phyloP scores from a whole-genome alignment of 1,284 basidiomycete genomes.

The Pisolithus thermaeus region DNA sequence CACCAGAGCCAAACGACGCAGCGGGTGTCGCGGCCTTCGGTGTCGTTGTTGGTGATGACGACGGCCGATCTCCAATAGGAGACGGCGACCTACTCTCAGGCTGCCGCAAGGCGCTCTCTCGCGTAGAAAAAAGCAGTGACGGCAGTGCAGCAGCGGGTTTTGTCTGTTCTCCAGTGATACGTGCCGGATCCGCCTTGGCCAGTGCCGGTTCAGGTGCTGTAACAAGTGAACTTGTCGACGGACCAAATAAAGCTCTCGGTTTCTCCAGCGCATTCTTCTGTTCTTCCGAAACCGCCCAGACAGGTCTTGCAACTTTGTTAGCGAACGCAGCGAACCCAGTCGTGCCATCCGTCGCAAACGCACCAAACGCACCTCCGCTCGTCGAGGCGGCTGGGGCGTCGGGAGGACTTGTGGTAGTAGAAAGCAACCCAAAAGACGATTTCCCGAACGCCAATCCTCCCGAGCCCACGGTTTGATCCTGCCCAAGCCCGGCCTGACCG shows the following conservation, averaged over 20 bases:
- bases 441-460: slow-evolving; percentile 6
- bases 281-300: slow-evolving; percentile 11
- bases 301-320: slow-evolving; percentile 18
- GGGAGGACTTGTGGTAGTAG: neutral
- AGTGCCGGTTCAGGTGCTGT: slow-evolving; percentile 5
- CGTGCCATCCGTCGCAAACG: slow-evolving; percentile 21
- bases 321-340: slow-evolving; percentile 18
- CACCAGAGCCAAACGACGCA: slow-evolving; percentile 31
- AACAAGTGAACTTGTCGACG: neutral
- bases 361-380: slow-evolving; percentile 24
- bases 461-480: slow-evolving; percentile 17
- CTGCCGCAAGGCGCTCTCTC: slow-evolving; percentile 1
- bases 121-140: slow-evolving; percentile 2
- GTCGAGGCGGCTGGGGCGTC: slow-evolving; percentile 4
- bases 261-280: neutral
- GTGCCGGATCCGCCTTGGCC: slow-evolving; percentile 2
- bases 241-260: slow-evolving; percentile 5
- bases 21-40: slow-evolving; percentile 15
- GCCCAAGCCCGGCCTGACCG: slow-evolving; percentile 16
- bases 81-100: slow-evolving; percentile 28
- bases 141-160: neutral
- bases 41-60: slow-evolving; percentile 9
- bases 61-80: slow-evolving; percentile 10
- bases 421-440: neutral
- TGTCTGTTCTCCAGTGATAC: neutral